Evolutionary conservation across 225 moss, liverwort and hornwort genomes (phyloP).

Genomic region (Physcomitrium patens): DNA sequence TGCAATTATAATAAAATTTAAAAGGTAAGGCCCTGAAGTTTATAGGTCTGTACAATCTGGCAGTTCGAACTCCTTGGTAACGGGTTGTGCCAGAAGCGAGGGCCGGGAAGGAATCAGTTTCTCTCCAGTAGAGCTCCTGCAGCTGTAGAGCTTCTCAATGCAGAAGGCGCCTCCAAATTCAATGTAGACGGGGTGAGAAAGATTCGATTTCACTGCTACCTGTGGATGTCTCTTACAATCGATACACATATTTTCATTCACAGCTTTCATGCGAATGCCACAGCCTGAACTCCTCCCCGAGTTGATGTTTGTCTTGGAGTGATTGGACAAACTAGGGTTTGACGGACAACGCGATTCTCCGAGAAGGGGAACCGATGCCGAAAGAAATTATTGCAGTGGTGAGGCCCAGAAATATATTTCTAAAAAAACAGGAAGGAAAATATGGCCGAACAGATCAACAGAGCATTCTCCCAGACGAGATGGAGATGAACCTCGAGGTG

Average conservation of each 20-base stretch:
- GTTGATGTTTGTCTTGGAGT: not conserved
- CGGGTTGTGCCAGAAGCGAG: conserved; percentile 49
- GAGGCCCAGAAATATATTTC: conserved; percentile 37
- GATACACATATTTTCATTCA: conserved; percentile 1
- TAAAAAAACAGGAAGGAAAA: conserved; percentile 20
- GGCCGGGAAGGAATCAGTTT: conserved; percentile 32
- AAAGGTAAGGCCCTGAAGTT: not conserved
- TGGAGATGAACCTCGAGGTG: conserved; percentile 64
- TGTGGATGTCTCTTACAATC: not conserved
- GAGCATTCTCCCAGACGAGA: conserved; percentile 45
- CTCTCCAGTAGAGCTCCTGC: conserved; percentile 29
- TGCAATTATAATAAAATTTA: not conserved
- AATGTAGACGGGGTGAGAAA: conserved; percentile 48
- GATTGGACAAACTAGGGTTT: conserved; percentile 43
- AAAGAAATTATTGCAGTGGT: conserved; percentile 64
- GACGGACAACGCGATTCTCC: conserved; percentile 47
- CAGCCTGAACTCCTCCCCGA: not conserved
- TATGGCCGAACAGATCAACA: conserved; percentile 28
- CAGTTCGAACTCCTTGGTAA: conserved; percentile 51
- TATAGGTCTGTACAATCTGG: not conserved
- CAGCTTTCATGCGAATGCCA: not conserved
- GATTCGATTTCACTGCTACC: not conserved
- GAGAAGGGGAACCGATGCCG: conserved; percentile 41
- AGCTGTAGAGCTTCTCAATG: conserved; percentile 52
- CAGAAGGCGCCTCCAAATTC: conserved; percentile 49